phyloP scores from a whole-genome alignment of 495 filamentous ascomycete genomes.

The Tetracladium setigerum region DNA sequence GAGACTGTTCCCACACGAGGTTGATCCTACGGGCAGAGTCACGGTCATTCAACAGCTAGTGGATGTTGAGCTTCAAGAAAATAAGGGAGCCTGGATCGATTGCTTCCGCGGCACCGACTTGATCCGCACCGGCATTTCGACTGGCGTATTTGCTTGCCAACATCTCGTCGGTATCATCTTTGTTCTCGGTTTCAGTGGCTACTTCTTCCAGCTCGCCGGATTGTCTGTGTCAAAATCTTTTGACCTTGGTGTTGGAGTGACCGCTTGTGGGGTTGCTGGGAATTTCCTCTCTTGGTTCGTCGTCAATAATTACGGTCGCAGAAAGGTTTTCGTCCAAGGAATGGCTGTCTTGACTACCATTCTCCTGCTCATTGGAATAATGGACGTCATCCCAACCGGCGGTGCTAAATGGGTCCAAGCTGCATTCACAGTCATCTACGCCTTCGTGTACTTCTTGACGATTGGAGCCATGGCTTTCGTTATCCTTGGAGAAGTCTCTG shows the following conservation, averaged over 20 bases:
- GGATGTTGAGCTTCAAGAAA: neutral
- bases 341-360: slow-evolving; percentile 2
- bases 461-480: slow-evolving; percentile 53
- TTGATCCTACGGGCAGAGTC: slow-evolving; percentile 1
- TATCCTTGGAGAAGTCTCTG: slow-evolving; percentile 41
- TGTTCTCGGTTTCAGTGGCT: slow-evolving; percentile 48
- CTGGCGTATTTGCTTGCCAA: slow-evolving; percentile 41
- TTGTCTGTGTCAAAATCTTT: slow-evolving; percentile 38
- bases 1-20: neutral
- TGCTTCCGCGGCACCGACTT: slow-evolving; percentile 46
- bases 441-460: slow-evolving; percentile 47
- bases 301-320: slow-evolving; percentile 6
- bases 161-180: slow-evolving; percentile 40
- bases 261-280: slow-evolving; percentile 17
- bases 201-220: slow-evolving; percentile 58
- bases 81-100: slow-evolving; percentile 31
- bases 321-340: slow-evolving; percentile 10
- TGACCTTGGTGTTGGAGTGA: slow-evolving; percentile 31
- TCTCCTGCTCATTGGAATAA: slow-evolving; percentile 14
- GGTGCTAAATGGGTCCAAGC: slow-evolving; percentile 36
- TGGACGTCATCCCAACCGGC: slow-evolving; percentile 5
- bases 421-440: slow-evolving; percentile 41
- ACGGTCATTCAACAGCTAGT: slow-evolving; percentile 3
- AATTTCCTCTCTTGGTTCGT: slow-evolving; percentile 31
- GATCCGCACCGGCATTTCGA: slow-evolving; percentile 45